Percentiles rank a stretch among this genome's conserved stretches.
These are phyloP conservation scores for Apostasia ramifera DNA, from an alignment of 106 monocot species.

Conservation along the genomic window DNA sequence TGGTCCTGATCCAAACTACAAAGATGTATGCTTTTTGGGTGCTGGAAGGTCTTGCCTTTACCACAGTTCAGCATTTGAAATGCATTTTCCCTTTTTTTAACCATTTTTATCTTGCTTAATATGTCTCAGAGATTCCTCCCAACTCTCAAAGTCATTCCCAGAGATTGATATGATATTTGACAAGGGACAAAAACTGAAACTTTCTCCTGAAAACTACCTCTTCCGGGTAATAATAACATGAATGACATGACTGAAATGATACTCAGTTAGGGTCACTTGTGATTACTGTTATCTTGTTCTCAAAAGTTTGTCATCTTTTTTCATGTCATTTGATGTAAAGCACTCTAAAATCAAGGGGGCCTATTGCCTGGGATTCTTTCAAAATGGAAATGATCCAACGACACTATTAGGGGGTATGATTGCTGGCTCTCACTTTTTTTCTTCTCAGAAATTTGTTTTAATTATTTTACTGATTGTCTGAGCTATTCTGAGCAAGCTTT, in stretches of 20 bases:
- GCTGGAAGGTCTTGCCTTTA: slow-evolving; percentile 60
- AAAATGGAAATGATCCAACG: slow-evolving; percentile 78
- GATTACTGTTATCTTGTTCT: neutral
- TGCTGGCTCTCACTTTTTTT: neutral
- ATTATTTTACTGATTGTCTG: neutral
- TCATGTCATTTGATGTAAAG: slow-evolving; percentile 25
- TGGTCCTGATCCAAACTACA: slow-evolving; percentile 79
- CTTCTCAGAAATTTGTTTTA: neutral
- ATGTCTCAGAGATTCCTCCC: slow-evolving; percentile 47
- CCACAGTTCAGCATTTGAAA: too few relatives aligned
- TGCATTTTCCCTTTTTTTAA: too few relatives aligned
- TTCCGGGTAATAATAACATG: slow-evolving; percentile 52
- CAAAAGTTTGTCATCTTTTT: slow-evolving; percentile 6
- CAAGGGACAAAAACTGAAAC: slow-evolving; percentile 65
- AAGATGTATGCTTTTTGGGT: slow-evolving; percentile 87
- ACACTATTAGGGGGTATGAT: slow-evolving; percentile 85
- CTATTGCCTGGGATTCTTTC: slow-evolving; percentile 91
- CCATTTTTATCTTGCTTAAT: neutral
- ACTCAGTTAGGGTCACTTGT: too few relatives aligned
- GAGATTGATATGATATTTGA: slow-evolving; percentile 87
- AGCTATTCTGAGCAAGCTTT: too few relatives aligned
- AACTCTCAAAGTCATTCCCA: slow-evolving; percentile 60
- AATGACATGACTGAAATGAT: too few relatives aligned
- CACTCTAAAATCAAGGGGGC: slow-evolving; percentile 88
- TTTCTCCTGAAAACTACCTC: slow-evolving; percentile 94